Percentiles rank a stretch among this genome's conserved stretches.
These are phyloP conservation scores for Chlorokybus atmophyticus DNA, from an alignment of 139 green algal species.

Conservation along the genomic window DNA sequence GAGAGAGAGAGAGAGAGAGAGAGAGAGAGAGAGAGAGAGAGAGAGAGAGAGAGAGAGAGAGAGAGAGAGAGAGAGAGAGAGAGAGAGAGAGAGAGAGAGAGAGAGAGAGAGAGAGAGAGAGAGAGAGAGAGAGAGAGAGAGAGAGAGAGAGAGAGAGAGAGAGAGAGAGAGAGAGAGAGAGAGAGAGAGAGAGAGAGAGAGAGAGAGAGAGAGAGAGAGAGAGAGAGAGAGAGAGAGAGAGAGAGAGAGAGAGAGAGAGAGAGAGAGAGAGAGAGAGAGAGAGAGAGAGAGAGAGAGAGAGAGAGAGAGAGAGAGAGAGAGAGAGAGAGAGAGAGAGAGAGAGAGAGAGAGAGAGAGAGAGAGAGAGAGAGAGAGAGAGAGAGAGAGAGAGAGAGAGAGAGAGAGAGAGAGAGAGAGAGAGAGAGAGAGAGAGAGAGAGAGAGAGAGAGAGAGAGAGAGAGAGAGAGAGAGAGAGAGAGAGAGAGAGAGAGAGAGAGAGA, in stretches of 20 bases:
- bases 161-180: not conserved
- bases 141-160: not conserved
- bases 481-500: not conserved
- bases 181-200: not conserved
- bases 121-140: not conserved
- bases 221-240: not conserved
- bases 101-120: not conserved
- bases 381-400: not conserved
- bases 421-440: too few relatives aligned
- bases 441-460: not conserved
- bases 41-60: not conserved
- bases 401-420: too few relatives aligned
- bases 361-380: conserved; percentile 3
- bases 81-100: not conserved
- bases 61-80: not conserved
- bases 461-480: not conserved
- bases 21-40: not conserved
- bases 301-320: not conserved
- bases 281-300: not conserved
- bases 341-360: conserved; percentile 3
- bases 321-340: not conserved
- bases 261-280: too few relatives aligned
- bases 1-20: not conserved
- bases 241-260: not conserved
- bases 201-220: not conserved